Percentiles rank a stretch among this genome's conserved stretches.
phyloP scores from a whole-genome alignment of 2,329 filamentous ascomycete genomes.

The Arthrinium puccinioides region DNA sequence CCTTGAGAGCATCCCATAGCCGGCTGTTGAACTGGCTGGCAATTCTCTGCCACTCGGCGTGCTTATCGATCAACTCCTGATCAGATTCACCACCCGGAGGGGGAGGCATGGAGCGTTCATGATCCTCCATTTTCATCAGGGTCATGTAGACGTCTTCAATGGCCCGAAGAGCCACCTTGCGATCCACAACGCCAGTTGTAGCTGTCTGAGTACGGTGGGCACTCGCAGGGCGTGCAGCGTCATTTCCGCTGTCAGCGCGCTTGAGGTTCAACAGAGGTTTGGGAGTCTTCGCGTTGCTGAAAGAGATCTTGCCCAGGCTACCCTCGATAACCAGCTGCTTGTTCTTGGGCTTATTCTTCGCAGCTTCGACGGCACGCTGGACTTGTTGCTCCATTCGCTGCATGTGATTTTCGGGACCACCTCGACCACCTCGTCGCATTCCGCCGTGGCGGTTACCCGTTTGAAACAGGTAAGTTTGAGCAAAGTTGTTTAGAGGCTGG shows the following conservation, averaged over 20 bases:
- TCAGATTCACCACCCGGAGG: constrained; percentile 55
- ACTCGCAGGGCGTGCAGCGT: constrained; percentile 44
- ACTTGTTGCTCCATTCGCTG: constrained; percentile 99
- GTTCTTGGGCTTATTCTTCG: constrained; percentile 96
- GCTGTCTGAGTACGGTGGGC: constrained; percentile 29
- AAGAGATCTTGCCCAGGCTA: constrained; percentile 94
- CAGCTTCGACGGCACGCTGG: constrained; percentile 91
- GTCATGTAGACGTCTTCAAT: constrained; percentile 85
- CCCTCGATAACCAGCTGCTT: constrained; percentile 95
- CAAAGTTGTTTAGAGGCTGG: constrained; percentile 91
- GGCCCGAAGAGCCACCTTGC: constrained; percentile 75
- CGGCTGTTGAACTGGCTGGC: constrained; percentile 66
- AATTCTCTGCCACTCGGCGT: constrained; percentile 73
- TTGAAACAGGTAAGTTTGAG: constrained; percentile 95
- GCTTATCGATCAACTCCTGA: constrained; percentile 61
- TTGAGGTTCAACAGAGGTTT: constrained; percentile 95
- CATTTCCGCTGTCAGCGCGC: constrained; percentile 63
- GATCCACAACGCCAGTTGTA: constrained; percentile 53
- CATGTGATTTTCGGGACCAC: constrained; percentile 90
- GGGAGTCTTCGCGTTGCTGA: constrained; percentile 97
- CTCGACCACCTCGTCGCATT: constrained; percentile 67
- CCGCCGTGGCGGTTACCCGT: constrained; percentile 77
- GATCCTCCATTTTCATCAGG: constrained; percentile 90
- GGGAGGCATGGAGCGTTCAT: constrained; percentile 71
- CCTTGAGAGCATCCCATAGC: constrained; percentile 82